Evolutionary conservation across 371 early-diverging fungal genomes (phyloP).

Genomic region (Mortierella sp.): DNA sequence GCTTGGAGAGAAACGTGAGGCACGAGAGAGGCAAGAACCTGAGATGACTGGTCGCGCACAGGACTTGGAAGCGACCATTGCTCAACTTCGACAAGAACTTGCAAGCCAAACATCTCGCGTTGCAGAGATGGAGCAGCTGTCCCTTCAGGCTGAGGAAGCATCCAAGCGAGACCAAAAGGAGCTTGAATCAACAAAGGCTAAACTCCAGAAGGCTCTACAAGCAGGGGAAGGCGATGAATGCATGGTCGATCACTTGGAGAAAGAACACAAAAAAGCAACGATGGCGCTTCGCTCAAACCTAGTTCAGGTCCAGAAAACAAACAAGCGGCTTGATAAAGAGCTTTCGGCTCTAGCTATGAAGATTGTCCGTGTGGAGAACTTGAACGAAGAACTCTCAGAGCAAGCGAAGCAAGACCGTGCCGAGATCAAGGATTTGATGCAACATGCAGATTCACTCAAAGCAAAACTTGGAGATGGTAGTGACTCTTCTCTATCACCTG

Average conservation of each 20-base stretch:
- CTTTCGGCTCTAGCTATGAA: slow-evolving; percentile 19
- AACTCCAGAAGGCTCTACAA: slow-evolving; percentile 12
- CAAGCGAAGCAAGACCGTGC: slow-evolving; percentile 12
- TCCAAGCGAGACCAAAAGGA: slow-evolving; percentile 12
- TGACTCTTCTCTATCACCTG: neutral
- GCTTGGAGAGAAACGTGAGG: slow-evolving; percentile 5
- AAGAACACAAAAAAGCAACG: slow-evolving; percentile 24
- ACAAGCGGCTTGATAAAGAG: slow-evolving; percentile 28
- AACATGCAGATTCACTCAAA: slow-evolving; percentile 4
- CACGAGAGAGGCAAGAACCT: neutral
- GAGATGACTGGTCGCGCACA: neutral
- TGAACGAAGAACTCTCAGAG: slow-evolving; percentile 28
- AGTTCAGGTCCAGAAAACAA: slow-evolving; percentile 24
- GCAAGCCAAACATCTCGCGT: slow-evolving; percentile 2
- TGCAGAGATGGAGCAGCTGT: slow-evolving; percentile 7
- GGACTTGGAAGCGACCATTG: slow-evolving; percentile 12
- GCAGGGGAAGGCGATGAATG: slow-evolving; percentile 6
- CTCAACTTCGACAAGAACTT: slow-evolving; percentile 7
- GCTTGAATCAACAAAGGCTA: neutral
- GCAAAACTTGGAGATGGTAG: neutral
- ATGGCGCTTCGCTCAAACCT: slow-evolving; percentile 13
- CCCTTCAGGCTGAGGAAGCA: slow-evolving; percentile 4
- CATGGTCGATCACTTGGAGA: slow-evolving; percentile 30
- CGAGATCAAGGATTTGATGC: slow-evolving; percentile 4
- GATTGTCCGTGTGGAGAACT: slow-evolving; percentile 23